phyloP scores from a whole-genome alignment of 192 early-diverging fungal genomes.

The Glomus cerebriforme region DNA sequence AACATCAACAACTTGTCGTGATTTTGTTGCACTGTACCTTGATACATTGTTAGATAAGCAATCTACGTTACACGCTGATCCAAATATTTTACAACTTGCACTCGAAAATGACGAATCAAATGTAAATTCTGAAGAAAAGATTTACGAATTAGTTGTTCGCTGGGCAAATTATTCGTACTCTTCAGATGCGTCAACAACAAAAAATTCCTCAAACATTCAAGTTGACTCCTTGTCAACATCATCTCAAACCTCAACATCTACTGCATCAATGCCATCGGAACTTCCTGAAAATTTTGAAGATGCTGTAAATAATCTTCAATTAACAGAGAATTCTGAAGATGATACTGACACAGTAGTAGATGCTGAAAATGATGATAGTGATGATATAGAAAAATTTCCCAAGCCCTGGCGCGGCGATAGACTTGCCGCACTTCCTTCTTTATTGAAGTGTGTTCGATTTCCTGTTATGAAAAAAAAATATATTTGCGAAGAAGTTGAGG shows the following conservation, averaged over 20 bases:
- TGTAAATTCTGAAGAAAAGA: slow-evolving; percentile 32
- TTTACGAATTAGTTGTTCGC: slow-evolving; percentile 36
- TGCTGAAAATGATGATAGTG: neutral
- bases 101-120: slow-evolving; percentile 39
- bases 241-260: neutral
- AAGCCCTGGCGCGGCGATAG: slow-evolving; percentile 25
- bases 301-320: neutral
- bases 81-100: slow-evolving; percentile 31
- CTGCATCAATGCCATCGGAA: slow-evolving; percentile 26
- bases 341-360: slow-evolving; percentile 2
- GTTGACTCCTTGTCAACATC: neutral
- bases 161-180: slow-evolving; percentile 32
- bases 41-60: slow-evolving; percentile 27
- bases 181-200: neutral
- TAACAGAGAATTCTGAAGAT: neutral
- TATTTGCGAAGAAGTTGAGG: slow-evolving; percentile 34
- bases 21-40: slow-evolving; percentile 33
- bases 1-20: slow-evolving; percentile 34
- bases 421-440: slow-evolving; percentile 26
- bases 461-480: slow-evolving; percentile 38
- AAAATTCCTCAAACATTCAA: neutral
- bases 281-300: slow-evolving; percentile 1
- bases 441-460: slow-evolving; percentile 43
- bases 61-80: slow-evolving; percentile 35
- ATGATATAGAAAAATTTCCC: slow-evolving; percentile 21